Evolutionary conservation across 768 basidiomycete genomes (phyloP), one percentile per base, ranked within the genome.

Genomic region (Suillus brevipes): DNA sequence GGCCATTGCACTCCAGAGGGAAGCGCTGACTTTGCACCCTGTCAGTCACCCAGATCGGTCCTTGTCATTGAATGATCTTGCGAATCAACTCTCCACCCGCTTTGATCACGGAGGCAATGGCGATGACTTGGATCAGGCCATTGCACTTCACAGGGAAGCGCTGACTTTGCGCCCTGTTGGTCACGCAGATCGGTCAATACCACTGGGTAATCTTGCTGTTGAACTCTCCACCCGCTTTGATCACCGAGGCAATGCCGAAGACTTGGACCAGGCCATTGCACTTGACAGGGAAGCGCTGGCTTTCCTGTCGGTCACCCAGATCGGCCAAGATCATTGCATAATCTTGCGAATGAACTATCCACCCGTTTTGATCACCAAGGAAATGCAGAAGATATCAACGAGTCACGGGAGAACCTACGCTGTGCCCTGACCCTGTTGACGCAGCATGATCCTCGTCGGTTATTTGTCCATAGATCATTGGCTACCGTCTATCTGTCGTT

Each of bases 191-290:
- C 45, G 10, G 10, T 4, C 9, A 8, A 10, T 0, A 10, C n/a
- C 4, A 47, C 12, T 47, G 2, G 5, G 0, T 10, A 12, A n/a
- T 6, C n/a, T 47, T n/a, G n/a, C 9, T 1, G 4, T 0, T 10
- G 0, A 1, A 10, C 45, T 47, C 45, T n/a, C 10, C 10, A 12
- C 2, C n/a, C n/a, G n/a, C 45, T 47, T n/a, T n/a, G 9, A 6
- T 0, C 45, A 47, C 18, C 42, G 2, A 43, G 18, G 18, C 18
- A 18, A 43, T 8, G 6, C 0, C 0, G 43, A 45, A 45, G 43
- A 45, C 18, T 13, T 40, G 31, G 31, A 31, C 5, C 31, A 5
- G 3, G 31, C 31, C 5, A 31, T 31, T 5, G 31, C 31, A 5
- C 31, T 31, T 31, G 31, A 31, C 3, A 31, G 31, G 5, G 31